These are phyloP conservation scores for Casuarina glauca DNA, from an alignment of 306 rosid species.

Conservation along the genomic window DNA sequence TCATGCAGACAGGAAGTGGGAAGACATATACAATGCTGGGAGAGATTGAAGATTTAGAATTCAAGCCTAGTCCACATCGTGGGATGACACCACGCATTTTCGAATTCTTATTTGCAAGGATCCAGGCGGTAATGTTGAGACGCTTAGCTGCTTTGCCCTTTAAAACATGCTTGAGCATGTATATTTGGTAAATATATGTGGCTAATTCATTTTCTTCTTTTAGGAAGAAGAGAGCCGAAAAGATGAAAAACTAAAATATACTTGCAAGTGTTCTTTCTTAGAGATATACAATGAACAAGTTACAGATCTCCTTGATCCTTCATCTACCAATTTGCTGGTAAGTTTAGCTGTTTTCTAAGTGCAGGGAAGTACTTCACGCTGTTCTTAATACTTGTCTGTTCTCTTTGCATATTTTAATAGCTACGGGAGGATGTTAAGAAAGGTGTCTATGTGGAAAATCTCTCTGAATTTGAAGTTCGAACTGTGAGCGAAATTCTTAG, in stretches of 20 bases:
- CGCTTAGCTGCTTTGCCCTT: slow-evolving; percentile 19
- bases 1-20: slow-evolving; percentile 96
- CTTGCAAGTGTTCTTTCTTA: slow-evolving; percentile 96
- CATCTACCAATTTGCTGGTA: slow-evolving; percentile 85
- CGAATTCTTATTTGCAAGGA: slow-evolving; percentile 96
- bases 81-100: slow-evolving; percentile 97
- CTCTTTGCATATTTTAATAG: slow-evolving; percentile 40
- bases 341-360: slow-evolving; percentile 37
- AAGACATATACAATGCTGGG: slow-evolving; percentile 99
- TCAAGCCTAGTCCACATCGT: slow-evolving; percentile 81
- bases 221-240: slow-evolving; percentile 96
- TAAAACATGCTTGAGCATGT: neutral
- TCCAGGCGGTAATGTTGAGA: slow-evolving; percentile 73
- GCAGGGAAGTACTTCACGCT: slow-evolving; percentile 12
- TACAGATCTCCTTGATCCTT: slow-evolving; percentile 92
- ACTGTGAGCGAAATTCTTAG: slow-evolving; percentile 76
- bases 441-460: slow-evolving; percentile 94
- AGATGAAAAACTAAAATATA: slow-evolving; percentile 83
- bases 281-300: slow-evolving; percentile 97
- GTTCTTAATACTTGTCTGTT: neutral
- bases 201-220: slow-evolving; percentile 17
- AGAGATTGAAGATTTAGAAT: slow-evolving; percentile 82
- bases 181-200: neutral
- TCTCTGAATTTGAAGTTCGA: slow-evolving; percentile 84
- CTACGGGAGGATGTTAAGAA: slow-evolving; percentile 88